Conservation (phyloP, 768 basidiomycete genomes). For the Termitomyces eurrhizus region DNA sequence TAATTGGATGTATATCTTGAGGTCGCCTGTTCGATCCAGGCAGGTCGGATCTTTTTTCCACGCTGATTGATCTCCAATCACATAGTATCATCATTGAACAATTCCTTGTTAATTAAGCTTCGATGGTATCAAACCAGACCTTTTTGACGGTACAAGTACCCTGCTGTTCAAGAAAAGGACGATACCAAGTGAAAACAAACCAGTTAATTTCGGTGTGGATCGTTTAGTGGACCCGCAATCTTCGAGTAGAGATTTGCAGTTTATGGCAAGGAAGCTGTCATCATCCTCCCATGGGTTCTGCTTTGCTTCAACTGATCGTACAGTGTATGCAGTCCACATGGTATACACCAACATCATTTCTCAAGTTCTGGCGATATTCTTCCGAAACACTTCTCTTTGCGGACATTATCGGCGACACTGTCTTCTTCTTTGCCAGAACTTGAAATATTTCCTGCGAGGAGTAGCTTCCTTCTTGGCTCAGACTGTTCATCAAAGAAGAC, state of each 20-base stretch:
- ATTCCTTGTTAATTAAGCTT: too few species aligned
- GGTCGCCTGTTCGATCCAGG: slow-evolving; percentile 18
- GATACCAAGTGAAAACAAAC: not conserved
- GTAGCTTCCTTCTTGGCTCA: not conserved
- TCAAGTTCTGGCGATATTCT: slow-evolving; percentile 10
- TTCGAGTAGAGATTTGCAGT: too few species aligned
- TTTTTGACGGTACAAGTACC: too few species aligned
- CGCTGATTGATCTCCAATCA: too few species aligned
- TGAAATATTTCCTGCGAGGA: too few species aligned
- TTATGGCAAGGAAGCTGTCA: too few species aligned
- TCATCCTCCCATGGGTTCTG: not conserved
- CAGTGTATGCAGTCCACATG: not conserved
- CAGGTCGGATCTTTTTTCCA: slow-evolving; percentile 9
- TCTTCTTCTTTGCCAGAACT: not conserved
- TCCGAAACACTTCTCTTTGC: slow-evolving; percentile 5
- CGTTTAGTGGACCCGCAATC: not conserved
- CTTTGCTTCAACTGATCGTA: not conserved
- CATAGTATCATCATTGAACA: too few species aligned
- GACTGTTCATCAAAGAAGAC: not conserved
- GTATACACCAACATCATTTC: not conserved
- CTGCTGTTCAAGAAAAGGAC: not conserved
- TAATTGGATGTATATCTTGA: slow-evolving; percentile 23
- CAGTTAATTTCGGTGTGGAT: not conserved
- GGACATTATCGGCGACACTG: slow-evolving; percentile 2
- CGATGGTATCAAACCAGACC: too few species aligned